Percentiles rank a stretch among this genome's conserved stretches.
These are phyloP conservation scores for Picochlorum sp. DNA, from an alignment of 139 green algal genomes.

Conservation along the genomic window DNA sequence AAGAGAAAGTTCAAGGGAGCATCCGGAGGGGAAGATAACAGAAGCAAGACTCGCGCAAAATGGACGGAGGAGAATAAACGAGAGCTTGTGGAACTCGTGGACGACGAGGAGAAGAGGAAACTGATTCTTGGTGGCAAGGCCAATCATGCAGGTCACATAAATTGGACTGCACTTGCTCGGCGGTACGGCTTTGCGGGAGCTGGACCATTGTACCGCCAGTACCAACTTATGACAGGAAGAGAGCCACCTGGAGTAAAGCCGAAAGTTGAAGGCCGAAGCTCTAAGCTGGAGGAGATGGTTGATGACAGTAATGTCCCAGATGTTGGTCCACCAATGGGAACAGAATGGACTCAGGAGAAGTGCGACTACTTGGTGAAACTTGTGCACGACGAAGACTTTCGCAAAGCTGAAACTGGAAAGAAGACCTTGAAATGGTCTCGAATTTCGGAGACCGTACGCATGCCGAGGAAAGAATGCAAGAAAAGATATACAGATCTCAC, in stretches of 20 bases:
- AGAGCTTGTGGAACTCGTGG: slow-evolving; percentile 16
- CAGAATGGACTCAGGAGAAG: slow-evolving; percentile 9
- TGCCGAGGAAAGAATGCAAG: slow-evolving; percentile 9
- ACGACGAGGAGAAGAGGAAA: slow-evolving; percentile 11
- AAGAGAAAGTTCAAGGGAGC: neutral
- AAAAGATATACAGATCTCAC: slow-evolving; percentile 13
- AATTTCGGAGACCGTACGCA: slow-evolving; percentile 7
- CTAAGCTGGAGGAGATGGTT: neutral
- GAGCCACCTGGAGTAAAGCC: neutral
- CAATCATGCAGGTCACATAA: neutral
- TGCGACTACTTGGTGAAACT: slow-evolving; percentile 16
- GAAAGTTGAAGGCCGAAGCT: neutral
- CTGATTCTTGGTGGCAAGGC: slow-evolving; percentile 13
- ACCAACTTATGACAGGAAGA: neutral
- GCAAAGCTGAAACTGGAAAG: slow-evolving; percentile 20
- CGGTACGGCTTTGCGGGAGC: slow-evolving; percentile 2
- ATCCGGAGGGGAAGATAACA: neutral
- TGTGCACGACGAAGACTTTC: slow-evolving; percentile 7
- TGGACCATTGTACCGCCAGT: neutral
- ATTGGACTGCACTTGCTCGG: slow-evolving; percentile 11
- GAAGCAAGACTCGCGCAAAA: neutral
- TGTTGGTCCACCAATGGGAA: neutral
- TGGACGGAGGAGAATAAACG: slow-evolving; percentile 10
- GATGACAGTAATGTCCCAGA: neutral
- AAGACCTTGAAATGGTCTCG: slow-evolving; percentile 13